Conservation (phyloP, 208 protist species). For the Entamoeba moshkovskii region DNA sequence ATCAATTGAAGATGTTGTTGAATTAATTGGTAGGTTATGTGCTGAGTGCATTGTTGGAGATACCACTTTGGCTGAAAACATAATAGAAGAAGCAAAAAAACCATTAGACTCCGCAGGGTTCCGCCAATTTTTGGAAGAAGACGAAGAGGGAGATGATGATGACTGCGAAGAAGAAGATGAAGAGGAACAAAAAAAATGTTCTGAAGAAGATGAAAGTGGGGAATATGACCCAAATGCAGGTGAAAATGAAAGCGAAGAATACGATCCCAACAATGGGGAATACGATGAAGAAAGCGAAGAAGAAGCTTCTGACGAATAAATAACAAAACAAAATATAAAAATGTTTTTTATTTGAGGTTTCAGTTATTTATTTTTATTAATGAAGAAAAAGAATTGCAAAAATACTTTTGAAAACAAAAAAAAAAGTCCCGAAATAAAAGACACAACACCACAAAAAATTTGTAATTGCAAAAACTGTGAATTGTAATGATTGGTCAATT, state of each 20-base stretch:
- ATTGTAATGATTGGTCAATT: too few species aligned
- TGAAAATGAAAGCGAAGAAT: neutral
- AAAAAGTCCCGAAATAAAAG: too few species aligned
- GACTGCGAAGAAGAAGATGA: neutral
- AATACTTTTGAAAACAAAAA: too few species aligned
- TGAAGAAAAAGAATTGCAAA: too few species aligned
- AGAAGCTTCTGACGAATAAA: neutral
- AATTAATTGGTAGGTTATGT: neutral
- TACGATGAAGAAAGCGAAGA: neutral
- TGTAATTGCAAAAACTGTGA: too few species aligned
- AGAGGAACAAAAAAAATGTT: neutral
- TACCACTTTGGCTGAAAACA: neutral
- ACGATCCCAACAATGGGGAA: neutral
- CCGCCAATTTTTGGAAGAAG: neutral
- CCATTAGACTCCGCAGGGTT: neutral
- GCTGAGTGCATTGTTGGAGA: neutral
- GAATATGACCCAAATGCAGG: neutral
- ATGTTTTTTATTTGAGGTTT: too few species aligned
- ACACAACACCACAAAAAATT: too few species aligned
- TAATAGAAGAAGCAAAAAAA: neutral
- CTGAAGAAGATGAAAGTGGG: neutral
- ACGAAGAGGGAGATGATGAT: neutral
- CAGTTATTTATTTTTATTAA: too few species aligned
- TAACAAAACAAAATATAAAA: too few species aligned
- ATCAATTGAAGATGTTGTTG: neutral